Conservation (phyloP, 768 basidiomycete genomes). For the Podaxis carcinomalis region DNA sequence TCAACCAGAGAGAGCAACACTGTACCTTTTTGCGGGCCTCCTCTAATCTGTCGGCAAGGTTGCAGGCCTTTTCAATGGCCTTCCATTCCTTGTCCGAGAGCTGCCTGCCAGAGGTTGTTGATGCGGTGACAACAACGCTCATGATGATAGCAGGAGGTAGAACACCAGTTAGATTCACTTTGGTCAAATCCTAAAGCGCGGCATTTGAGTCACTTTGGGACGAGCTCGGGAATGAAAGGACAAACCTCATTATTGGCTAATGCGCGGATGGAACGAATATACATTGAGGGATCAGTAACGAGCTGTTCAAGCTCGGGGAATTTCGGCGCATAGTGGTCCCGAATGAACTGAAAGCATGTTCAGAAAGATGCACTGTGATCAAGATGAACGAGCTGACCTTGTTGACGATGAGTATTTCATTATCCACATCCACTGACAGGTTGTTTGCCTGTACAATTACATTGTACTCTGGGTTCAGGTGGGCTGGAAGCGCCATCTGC, state of each 20-base stretch:
- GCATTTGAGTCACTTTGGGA: slow-evolving; percentile 5
- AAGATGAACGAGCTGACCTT: slow-evolving; percentile 50
- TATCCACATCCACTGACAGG: slow-evolving; percentile 95
- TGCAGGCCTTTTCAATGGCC: slow-evolving; percentile 81
- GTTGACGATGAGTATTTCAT: slow-evolving; percentile 95
- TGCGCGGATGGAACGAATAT: slow-evolving; percentile 84
- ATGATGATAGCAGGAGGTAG: slow-evolving; percentile 89
- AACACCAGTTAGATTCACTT: slow-evolving; percentile 74
- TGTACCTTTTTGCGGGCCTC: slow-evolving; percentile 82
- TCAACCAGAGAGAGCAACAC: background rate
- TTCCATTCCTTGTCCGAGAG: slow-evolving; percentile 71
- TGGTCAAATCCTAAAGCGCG: slow-evolving; percentile 69
- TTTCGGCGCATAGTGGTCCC: slow-evolving; percentile 92
- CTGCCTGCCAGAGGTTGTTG: slow-evolving; percentile 77
- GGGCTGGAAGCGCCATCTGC: slow-evolving; percentile 73
- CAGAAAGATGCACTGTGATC: slow-evolving; percentile 10
- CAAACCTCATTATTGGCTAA: slow-evolving; percentile 79
- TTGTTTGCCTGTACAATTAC: slow-evolving; percentile 98
- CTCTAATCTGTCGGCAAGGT: slow-evolving; percentile 84
- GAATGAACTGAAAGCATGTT: slow-evolving; percentile 68
- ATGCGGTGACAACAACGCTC: slow-evolving; percentile 94
- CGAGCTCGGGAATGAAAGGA: slow-evolving; percentile 1
- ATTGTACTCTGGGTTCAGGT: slow-evolving; percentile 92
- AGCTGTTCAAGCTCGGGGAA: slow-evolving; percentile 98
- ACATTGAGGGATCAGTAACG: slow-evolving; percentile 87